Percentiles rank a stretch among this genome's conserved stretches.
Conservation (phyloP, 208 protist species). For the Leishmania gerbilli region DNA sequence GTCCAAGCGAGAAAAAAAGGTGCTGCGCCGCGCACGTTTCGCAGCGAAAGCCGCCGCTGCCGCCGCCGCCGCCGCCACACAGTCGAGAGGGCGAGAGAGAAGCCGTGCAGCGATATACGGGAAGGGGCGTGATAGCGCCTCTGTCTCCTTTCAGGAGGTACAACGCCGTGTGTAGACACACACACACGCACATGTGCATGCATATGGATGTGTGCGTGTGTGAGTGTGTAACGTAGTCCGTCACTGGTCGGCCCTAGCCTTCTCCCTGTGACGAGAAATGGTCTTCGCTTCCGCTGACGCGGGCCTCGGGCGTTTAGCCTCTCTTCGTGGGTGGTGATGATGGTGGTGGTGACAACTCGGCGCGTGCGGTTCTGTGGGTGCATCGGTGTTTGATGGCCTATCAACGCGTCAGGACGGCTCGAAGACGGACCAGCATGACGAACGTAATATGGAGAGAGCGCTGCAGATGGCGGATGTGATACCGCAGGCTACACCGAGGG, state of each 20-base stretch:
- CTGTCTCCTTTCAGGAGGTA: background rate
- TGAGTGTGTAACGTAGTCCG: background rate
- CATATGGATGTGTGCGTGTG: background rate
- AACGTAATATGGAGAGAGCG: background rate
- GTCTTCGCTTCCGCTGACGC: background rate
- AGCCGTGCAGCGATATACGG: no score
- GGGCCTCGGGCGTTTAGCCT: background rate
- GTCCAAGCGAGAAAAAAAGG: background rate
- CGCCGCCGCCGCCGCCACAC: no score
- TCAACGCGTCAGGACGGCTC: background rate
- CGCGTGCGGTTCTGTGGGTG: background rate
- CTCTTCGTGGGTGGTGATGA: background rate
- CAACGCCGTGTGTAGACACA: background rate
- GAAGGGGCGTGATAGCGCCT: no score
- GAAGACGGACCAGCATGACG: background rate
- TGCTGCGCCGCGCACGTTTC: background rate
- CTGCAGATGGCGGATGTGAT: no score
- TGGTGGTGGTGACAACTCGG: background rate
- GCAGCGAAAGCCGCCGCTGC: no score
- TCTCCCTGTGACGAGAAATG: background rate
- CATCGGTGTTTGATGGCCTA: background rate
- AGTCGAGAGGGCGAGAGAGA: no score
- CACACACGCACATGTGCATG: background rate
- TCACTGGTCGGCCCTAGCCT: background rate
- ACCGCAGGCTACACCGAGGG: no score